These are phyloP conservation scores for Monilinia aucupariae DNA, from an alignment of 2,329 filamentous ascomycete species.

Conservation along the genomic window DNA sequence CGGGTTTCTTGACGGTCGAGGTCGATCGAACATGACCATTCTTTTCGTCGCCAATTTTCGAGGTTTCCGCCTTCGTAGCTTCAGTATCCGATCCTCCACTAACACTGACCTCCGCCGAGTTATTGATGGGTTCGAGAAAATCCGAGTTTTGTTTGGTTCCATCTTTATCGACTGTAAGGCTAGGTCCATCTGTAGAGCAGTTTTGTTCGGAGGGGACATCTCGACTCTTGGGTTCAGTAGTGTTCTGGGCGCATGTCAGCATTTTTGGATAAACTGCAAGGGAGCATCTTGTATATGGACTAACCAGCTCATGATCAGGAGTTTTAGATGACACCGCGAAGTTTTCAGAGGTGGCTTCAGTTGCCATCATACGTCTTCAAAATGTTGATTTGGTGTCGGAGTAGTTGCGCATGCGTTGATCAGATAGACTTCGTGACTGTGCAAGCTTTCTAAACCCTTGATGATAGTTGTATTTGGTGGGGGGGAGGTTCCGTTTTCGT, in stretches of 20 bases:
- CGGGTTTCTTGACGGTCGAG: slow-evolving; percentile 61
- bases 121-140: slow-evolving; percentile 52
- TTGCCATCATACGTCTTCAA: slow-evolving; percentile 59
- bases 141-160: slow-evolving; percentile 51
- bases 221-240: slow-evolving; percentile 46
- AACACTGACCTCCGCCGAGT: slow-evolving; percentile 61
- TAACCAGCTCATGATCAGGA: slow-evolving; percentile 34
- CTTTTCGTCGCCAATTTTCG: slow-evolving; percentile 51
- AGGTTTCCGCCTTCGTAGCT: slow-evolving; percentile 52
- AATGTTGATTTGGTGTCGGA: slow-evolving; percentile 30
- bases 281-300: slow-evolving; percentile 13
- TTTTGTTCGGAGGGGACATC: slow-evolving; percentile 40
- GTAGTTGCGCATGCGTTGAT: slow-evolving; percentile 32
- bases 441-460: slow-evolving; percentile 20
- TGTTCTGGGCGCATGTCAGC: slow-evolving; percentile 33
- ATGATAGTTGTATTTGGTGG: not conserved
- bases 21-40: slow-evolving; percentile 54
- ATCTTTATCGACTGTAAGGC: slow-evolving; percentile 39
- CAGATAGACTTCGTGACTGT: slow-evolving; percentile 6
- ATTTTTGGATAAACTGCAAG: not conserved
- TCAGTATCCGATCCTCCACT: slow-evolving; percentile 76
- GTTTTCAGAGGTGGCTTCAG: slow-evolving; percentile 52
- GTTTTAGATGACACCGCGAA: slow-evolving; percentile 34
- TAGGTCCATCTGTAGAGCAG: slow-evolving; percentile 43
- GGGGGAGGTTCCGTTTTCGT: not conserved